Evolutionary conservation across 805 yeast genomes (phyloP), one percentile per base, ranked within the genome.

Genomic region (Teunomyces lycoperdinae): DNA sequence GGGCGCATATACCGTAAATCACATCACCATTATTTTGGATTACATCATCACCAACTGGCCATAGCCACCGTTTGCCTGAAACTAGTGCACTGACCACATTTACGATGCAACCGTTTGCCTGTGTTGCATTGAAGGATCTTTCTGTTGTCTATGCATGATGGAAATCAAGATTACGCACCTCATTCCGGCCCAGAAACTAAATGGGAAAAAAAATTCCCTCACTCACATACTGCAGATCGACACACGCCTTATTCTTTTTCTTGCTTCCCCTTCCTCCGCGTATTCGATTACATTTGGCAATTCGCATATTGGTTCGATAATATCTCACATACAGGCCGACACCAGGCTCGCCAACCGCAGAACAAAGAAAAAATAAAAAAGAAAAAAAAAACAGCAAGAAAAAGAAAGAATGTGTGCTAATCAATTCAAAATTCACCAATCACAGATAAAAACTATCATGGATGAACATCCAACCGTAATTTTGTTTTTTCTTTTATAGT

Each of bases 61-160:
- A n/a, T 9, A 8, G 1, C 17, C 9, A 13, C 14, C 17, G 13
- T 32, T 4, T 6, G 26, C n/a, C 28, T 35, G 39, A 35, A 35
- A 35, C 26, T 26, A 38, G 27, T 14, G 24, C 41, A 11, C 14
- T 9, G 10, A 9, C 11, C 41, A 24, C 30, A 26, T 38, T 38
- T 38, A 38, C 41, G 41, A 38, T 38, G 41, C 41, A 38, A 38
- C 41, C 9, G 16, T 5, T 4, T 24, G 41, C 41, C 41, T 38
- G 6, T 16, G 41, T 38, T 9, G 30, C 14, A 20, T 32, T 24
- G 27, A 20, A 38, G 41, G 41, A 38, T 38, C 41, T 24, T 14
- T 38, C 30, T 26, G 41, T 26, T 20, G 27, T 28, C 24, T 9
- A 38, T 13, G 41, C 41, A 38, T 20, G 41, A 38, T 26, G 41